A percentile compares a stretch with the other conserved stretches of the same genome.
Evolutionary conservation across 148 eudicot species (phyloP).

Genomic region (Diospyros lotus): DNA sequence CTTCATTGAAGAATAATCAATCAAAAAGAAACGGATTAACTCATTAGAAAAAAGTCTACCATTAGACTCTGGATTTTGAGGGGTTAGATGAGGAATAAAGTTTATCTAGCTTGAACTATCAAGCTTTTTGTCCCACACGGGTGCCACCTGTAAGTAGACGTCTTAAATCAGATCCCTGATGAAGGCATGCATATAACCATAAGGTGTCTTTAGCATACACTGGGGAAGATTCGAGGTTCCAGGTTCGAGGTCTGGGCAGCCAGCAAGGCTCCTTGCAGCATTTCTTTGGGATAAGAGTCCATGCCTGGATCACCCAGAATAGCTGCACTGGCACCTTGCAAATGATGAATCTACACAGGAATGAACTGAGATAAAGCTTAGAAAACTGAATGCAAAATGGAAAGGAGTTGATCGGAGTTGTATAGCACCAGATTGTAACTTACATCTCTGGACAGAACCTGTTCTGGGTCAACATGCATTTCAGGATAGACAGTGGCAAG

Average conservation of each 20-base stretch:
- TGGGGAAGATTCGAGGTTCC: neutral
- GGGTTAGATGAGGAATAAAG: conserved; percentile 2
- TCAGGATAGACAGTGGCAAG: conserved; percentile 14
- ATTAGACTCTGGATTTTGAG: neutral
- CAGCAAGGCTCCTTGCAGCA: neutral
- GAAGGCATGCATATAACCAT: neutral
- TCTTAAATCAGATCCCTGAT: neutral
- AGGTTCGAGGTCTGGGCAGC: neutral
- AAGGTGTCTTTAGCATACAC: neutral
- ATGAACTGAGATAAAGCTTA: conserved; percentile 3
- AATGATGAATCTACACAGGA: conserved; percentile 13
- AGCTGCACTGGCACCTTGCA: conserved; percentile 7
- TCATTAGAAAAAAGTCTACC: neutral
- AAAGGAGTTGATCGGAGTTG: neutral
- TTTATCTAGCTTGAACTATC: neutral
- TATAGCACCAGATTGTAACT: neutral
- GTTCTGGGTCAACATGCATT: conserved; percentile 6
- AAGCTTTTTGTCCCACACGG: conserved; percentile 3
- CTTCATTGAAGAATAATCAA: neutral
- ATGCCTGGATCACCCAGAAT: conserved; percentile 7
- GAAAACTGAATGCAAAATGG: neutral
- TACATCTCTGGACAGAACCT: conserved; percentile 11
- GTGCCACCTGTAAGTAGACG: neutral
- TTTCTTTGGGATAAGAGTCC: conserved; percentile 4
- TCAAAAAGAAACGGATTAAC: neutral